phyloP scores from a whole-genome alignment of 371 early-diverging fungal species.

The Rhizomucor pusillus region DNA sequence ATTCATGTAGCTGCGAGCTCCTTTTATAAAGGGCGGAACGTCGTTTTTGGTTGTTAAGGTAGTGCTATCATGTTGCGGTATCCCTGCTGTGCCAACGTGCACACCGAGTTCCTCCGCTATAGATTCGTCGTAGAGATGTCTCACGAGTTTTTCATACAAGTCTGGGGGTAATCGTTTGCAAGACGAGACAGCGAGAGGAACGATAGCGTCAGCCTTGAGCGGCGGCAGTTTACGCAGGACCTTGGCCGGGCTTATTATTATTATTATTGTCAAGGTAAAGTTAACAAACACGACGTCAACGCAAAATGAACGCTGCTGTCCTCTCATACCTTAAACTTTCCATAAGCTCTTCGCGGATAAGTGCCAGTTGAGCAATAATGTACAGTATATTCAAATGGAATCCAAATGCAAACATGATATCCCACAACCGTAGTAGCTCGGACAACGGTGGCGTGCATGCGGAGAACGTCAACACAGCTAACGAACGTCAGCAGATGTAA shows the following conservation, averaged over 20 bases:
- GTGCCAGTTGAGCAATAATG: constrained; percentile 78
- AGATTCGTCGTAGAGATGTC: constrained; percentile 75
- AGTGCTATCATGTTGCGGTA: neutral
- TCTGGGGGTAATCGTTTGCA: constrained; percentile 63
- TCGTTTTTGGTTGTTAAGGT: too few species aligned
- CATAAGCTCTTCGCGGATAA: constrained; percentile 76
- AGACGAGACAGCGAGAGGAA: constrained; percentile 60
- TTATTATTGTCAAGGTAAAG: neutral
- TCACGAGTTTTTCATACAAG: constrained; percentile 72
- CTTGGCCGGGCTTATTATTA: constrained; percentile 69
- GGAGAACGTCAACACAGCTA: constrained; percentile 89
- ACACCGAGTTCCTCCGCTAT: constrained; percentile 43
- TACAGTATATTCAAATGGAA: constrained; percentile 89
- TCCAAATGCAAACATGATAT: constrained; percentile 87
- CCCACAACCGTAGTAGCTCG: constrained; percentile 87
- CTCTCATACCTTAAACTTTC: constrained; percentile 58
- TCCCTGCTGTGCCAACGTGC: constrained; percentile 5
- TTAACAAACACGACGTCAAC: neutral
- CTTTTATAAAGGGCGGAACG: too few species aligned
- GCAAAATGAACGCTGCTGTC: too few species aligned
- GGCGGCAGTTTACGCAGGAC: constrained; percentile 78
- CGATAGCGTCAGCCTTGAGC: constrained; percentile 68
- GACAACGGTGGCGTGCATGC: constrained; percentile 87
- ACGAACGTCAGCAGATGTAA: neutral
- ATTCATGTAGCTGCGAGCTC: too few species aligned